Evolutionary conservation across 108 stramenopile species (phyloP).

Genomic region (Bacterosira constricta): DNA sequence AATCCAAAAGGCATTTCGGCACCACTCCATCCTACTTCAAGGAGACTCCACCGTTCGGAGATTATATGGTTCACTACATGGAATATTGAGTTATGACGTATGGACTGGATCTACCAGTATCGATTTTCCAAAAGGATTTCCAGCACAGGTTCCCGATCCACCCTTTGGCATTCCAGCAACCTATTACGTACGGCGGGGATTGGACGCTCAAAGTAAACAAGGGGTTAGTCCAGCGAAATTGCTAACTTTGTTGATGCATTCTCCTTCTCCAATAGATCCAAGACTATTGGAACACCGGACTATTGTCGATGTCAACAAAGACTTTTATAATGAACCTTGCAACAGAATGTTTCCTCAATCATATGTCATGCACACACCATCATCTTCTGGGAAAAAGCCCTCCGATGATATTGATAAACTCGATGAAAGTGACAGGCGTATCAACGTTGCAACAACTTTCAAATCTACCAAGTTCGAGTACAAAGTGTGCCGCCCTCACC

Average conservation of each 20-base stretch:
- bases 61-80: conserved; percentile 4
- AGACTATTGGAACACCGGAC: background rate
- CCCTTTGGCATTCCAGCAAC: conserved; percentile 11
- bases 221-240: background rate
- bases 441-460: background rate
- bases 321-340: conserved; percentile 1
- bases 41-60: conserved; percentile 8
- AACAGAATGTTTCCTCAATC: background rate
- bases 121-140: conserved; percentile 2
- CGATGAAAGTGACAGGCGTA: background rate
- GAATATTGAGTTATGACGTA: conserved; percentile 2
- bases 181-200: background rate
- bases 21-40: conserved; percentile 3
- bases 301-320: conserved; percentile 7
- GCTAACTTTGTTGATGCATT: background rate
- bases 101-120: background rate
- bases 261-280: conserved; percentile 9
- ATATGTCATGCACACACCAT: background rate
- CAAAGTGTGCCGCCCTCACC: conserved; percentile 8
- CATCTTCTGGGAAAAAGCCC: background rate
- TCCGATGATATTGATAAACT: background rate
- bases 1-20: conserved; percentile 16
- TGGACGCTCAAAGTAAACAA: background rate
- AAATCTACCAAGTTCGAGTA: background rate
- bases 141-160: background rate